A percentile compares a stretch with the other conserved stretches of the same genome.
Conservation (phyloP, 208 protist species). For the Acanthamoeba rhysodes region DNA sequence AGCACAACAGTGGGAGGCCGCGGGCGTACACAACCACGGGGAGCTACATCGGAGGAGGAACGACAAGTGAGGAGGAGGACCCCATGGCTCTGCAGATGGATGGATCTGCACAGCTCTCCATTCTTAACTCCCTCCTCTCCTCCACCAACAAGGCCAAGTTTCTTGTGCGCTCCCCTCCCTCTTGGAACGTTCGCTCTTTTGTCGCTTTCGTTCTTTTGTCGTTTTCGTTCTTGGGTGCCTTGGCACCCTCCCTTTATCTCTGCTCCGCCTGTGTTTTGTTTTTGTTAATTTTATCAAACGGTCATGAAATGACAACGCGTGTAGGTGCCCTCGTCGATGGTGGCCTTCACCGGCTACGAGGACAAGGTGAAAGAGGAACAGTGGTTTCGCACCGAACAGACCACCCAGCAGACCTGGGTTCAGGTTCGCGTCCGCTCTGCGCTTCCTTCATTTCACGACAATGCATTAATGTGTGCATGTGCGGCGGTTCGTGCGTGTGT, state of each 20-base stretch:
- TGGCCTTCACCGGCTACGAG: constrained; percentile 54
- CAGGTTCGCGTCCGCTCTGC: neutral
- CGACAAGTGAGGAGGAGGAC: neutral
- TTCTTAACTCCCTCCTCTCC: constrained; percentile 53
- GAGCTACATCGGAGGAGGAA: neutral
- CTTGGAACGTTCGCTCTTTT: neutral
- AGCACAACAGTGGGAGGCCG: neutral
- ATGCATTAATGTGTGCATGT: neutral
- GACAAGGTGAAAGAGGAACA: constrained; percentile 60
- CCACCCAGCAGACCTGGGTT: neutral
- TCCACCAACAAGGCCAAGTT: constrained; percentile 66
- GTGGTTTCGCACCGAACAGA: constrained; percentile 33
- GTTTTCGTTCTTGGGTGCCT: too few relatives aligned
- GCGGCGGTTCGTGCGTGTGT: neutral
- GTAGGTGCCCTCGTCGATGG: constrained; percentile 48
- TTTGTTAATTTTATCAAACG: neutral
- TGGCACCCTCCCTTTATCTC: too few relatives aligned
- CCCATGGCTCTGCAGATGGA: neutral
- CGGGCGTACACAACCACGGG: neutral
- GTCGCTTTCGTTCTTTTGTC: neutral
- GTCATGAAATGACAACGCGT: too few relatives aligned
- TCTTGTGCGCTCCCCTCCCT: neutral
- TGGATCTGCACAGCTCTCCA: constrained; percentile 1
- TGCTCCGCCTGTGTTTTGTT: neutral
- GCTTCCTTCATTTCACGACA: neutral